Evolutionary conservation across 371 early-diverging fungal genomes (phyloP).

Genomic region (Apophysomyces elegans): DNA sequence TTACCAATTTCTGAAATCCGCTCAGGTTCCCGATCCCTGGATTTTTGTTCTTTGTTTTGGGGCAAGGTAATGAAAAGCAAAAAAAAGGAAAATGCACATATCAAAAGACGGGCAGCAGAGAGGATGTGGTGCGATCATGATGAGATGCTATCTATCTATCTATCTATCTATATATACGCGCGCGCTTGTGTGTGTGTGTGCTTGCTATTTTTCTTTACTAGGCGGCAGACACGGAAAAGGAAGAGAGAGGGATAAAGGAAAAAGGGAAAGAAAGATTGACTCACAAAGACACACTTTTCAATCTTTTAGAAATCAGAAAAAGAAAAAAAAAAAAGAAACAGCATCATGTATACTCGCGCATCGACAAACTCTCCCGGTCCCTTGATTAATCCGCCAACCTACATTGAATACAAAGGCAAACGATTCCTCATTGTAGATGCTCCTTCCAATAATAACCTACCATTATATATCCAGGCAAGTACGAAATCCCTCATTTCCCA

Average conservation of each 20-base stretch:
- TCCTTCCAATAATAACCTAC: slow-evolving; percentile 53
- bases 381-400: slow-evolving; percentile 56
- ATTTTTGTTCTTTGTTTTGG: too few species aligned
- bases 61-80: too few species aligned
- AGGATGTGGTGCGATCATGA: too few species aligned
- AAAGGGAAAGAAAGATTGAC: background rate
- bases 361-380: slow-evolving; percentile 24
- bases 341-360: slow-evolving; percentile 19
- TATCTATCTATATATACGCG: too few species aligned
- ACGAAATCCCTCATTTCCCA: too few species aligned
- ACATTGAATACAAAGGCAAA: slow-evolving; percentile 46
- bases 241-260: background rate
- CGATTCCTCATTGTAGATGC: slow-evolving; percentile 59
- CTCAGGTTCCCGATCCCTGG: too few species aligned
- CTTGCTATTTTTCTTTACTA: too few species aligned
- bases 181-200: too few species aligned
- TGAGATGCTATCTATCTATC: too few species aligned
- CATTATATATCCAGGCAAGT: slow-evolving; percentile 48
- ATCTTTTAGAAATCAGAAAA: background rate
- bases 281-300: background rate
- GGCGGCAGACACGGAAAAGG: background rate
- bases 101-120: too few species aligned
- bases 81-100: too few species aligned
- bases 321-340: background rate
- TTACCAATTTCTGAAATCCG: too few species aligned